Evolutionary conservation across 2,329 filamentous ascomycete genomes (phyloP), one percentile per base, ranked within the genome.

Genomic region (Geosmithia morbida): DNA sequence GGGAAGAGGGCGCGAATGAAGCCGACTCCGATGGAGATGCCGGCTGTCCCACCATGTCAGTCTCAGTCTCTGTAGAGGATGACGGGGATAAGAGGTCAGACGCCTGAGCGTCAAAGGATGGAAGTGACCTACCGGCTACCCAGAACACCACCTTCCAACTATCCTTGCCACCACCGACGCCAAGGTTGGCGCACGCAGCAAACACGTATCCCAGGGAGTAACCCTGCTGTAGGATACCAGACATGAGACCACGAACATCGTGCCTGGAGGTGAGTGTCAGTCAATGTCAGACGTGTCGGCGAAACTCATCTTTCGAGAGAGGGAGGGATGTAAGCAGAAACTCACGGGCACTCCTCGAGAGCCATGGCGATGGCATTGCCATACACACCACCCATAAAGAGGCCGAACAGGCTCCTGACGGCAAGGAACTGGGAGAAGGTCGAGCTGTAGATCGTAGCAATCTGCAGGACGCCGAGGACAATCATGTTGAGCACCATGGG

Each of bases 401-500:
- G 67, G 18, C 85, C 85, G 55, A 87, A 88, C 13, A 87, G 64
- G 51, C 77, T 77, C 46, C 85, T 72, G 1, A 87, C 83, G 8
- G 77, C 83, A n/a, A 88, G 66, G 61, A 89, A 89, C 55, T 86
- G 76, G 48, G 73, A 61, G 59, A 87, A 92, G 0, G 81, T 88
- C 0, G 61, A 56, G 58, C 78, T 76, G 65, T 87, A 92, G 54
- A 87, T 87, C 17, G 87, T 92, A 20, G 79, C 85, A 49, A 88
- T 76, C 60, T 85, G 78, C 3, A 83, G 65, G 19, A 80, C 53
- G 42, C 80, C 80, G 3, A 86, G 70, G 20, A 87, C 65, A 49
- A 88, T 68, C 78, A 89, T 85, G 68, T 90, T 90, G 55, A 78
- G 55, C 8, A 89, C 81, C 81, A 89, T 86, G 43, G 85, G 85